Evolutionary conservation across 768 basidiomycete species (phyloP), one percentile per base, ranked within the genome.

Genomic region (Hortiboletus flavorubellus): DNA sequence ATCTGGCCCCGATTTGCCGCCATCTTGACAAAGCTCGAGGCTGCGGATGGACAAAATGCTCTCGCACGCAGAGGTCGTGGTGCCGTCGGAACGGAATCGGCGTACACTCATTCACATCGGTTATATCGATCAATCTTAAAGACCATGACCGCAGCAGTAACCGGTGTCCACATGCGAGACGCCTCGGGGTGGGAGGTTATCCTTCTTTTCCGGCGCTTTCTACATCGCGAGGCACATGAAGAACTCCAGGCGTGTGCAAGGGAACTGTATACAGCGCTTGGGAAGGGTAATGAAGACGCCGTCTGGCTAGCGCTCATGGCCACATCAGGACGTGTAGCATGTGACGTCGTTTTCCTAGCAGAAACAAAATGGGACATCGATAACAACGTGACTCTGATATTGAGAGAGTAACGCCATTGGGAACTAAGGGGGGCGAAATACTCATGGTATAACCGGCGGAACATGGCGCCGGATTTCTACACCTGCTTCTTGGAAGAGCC

Each of bases 1-100:
- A 80, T 93, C 18, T 98, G 96, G 95, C 96, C 96, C 1, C 82
- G 80, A 40, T 91, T 96, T 66, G 76, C 73, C 38, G 64, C 59
- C 9, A 76, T 97, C 54, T 72, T 98, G 38, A 70, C 68, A 3
- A 76, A 73, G 18, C 77, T 93, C 21, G 82, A 85, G 52, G 70
- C 68, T n/a, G 83, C 78, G 9, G 92, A 96, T 60, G 67, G 77
- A 39, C 72, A 75, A 16, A 91, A 73, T 48, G 91, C 93, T 0
- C 74, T 96, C 39, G 73, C 83, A 29, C 78, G 83, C 42, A 76
- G 85, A 5, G 80, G 77, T 11, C 60, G 57, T 7, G 78, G 76
- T 12, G 75, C 71, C 2, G 75, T 85, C 14, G 83, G 86, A 9
- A 82, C 84, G 6, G 82, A 84, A 65, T 86, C 86, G 16, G 82